A percentile compares a stretch with the other conserved stretches of the same genome.
These are phyloP conservation scores for Fulvia fulva DNA, from an alignment of 2,329 filamentous ascomycete species.

Conservation along the genomic window DNA sequence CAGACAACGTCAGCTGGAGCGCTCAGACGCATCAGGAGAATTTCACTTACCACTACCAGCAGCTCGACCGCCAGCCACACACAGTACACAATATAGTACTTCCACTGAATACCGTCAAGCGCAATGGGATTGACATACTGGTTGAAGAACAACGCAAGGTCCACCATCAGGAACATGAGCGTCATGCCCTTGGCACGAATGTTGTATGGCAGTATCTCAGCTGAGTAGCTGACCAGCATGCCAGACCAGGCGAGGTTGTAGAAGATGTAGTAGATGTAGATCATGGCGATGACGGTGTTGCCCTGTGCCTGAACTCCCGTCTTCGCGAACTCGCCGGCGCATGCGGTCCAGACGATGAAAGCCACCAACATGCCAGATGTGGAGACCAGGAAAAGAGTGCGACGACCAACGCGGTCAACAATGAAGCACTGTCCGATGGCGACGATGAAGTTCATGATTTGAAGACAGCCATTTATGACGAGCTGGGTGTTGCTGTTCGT, in stretches of 20 bases:
- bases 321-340: conserved; percentile 25
- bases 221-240: conserved; percentile 43
- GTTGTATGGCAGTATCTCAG: conserved; percentile 46
- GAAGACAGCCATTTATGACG: conserved; percentile 48
- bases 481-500: conserved; percentile 36
- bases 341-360: conserved; percentile 42
- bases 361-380: conserved; percentile 38
- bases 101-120: conserved; percentile 26
- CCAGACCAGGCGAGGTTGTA: conserved; percentile 43
- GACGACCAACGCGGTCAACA: conserved; percentile 35
- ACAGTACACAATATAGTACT: conserved; percentile 32
- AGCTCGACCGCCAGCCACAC: conserved; percentile 34
- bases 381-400: conserved; percentile 36
- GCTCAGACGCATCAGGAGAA: not conserved
- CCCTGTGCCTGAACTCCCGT: conserved; percentile 24
- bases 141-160: conserved; percentile 44
- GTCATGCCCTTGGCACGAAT: conserved; percentile 46
- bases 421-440: conserved; percentile 44
- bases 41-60: conserved; percentile 23
- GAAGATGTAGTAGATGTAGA: conserved; percentile 34
- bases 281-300: conserved; percentile 32
- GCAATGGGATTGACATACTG: conserved; percentile 35
- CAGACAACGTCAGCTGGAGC: not conserved
- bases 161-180: conserved; percentile 44
- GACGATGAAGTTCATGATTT: conserved; percentile 59